phyloP scores from a whole-genome alignment of 2,329 filamentous ascomycete genomes.

The Simplicillium sp. region DNA sequence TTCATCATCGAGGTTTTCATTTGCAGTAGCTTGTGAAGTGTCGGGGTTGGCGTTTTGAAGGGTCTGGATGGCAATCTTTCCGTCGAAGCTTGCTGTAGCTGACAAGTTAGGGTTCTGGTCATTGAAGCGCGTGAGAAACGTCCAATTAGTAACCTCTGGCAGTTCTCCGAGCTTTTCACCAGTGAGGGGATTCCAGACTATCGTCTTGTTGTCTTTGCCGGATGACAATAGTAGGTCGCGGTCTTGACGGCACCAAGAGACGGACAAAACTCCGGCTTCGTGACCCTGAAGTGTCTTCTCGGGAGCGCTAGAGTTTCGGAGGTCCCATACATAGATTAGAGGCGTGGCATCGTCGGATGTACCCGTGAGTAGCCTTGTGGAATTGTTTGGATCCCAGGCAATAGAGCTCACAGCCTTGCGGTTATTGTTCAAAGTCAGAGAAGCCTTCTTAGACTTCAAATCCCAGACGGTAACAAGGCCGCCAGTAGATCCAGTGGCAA shows the following conservation, averaged over 20 bases:
- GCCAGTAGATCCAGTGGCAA: slow-evolving; percentile 85
- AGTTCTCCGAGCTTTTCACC: slow-evolving; percentile 85
- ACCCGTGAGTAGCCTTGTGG: slow-evolving; percentile 88
- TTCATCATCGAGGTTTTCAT: slow-evolving; percentile 72
- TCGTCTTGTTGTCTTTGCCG: slow-evolving; percentile 91
- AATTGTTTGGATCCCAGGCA: slow-evolving; percentile 92
- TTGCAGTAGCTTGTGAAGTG: slow-evolving; percentile 54
- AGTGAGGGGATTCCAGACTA: slow-evolving; percentile 93
- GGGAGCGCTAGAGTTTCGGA: slow-evolving; percentile 91
- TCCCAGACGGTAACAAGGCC: slow-evolving; percentile 99
- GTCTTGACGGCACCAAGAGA: slow-evolving; percentile 94
- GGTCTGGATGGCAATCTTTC: slow-evolving; percentile 89
- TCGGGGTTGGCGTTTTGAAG: slow-evolving; percentile 86
- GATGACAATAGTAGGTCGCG: slow-evolving; percentile 81
- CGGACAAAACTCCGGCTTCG: slow-evolving; percentile 82
- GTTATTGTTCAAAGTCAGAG: slow-evolving; percentile 88
- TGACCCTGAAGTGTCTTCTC: slow-evolving; percentile 86
- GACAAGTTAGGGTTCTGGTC: slow-evolving; percentile 86
- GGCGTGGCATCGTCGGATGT: slow-evolving; percentile 84
- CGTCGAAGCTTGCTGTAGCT: slow-evolving; percentile 93
- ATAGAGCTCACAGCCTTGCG: slow-evolving; percentile 92
- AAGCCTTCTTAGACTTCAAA: slow-evolving; percentile 95
- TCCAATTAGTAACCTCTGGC: slow-evolving; percentile 98
- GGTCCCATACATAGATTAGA: slow-evolving; percentile 85
- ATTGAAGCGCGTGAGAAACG: slow-evolving; percentile 90